These are phyloP conservation scores for Cladosporium oxysporum DNA, from an alignment of 2,329 filamentous ascomycete species.

Conservation along the genomic window DNA sequence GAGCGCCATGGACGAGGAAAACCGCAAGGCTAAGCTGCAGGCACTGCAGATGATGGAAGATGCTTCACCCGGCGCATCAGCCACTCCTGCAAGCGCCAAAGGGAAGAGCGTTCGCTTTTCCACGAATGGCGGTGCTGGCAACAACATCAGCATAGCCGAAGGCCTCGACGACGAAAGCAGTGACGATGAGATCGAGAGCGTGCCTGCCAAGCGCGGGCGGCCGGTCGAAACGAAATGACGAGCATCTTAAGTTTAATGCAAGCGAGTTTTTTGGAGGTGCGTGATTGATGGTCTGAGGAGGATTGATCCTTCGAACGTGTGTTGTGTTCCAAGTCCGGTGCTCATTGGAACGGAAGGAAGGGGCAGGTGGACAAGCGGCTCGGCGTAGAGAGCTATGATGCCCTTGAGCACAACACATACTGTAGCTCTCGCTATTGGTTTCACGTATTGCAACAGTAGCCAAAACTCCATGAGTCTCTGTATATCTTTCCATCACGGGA, in stretches of 20 bases:
- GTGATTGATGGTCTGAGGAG: not conserved
- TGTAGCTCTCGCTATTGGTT: not conserved
- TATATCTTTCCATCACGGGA: not conserved
- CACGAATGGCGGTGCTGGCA: not conserved
- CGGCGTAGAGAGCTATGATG: not conserved
- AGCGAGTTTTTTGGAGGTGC: not conserved
- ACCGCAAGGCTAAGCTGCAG: slow-evolving; percentile 39
- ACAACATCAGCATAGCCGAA: slow-evolving; percentile 14
- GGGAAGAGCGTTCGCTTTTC: slow-evolving; percentile 16
- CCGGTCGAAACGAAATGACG: not conserved
- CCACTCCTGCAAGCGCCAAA: not conserved
- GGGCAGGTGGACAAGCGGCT: not conserved
- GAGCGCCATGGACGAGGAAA: slow-evolving; percentile 31
- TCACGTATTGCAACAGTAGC: not conserved
- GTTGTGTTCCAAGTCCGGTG: not conserved
- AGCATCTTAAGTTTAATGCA: not conserved
- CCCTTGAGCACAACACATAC: not conserved
- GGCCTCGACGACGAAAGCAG: slow-evolving; percentile 18
- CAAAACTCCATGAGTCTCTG: not conserved
- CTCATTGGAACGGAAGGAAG: not conserved
- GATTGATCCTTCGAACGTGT: not conserved
- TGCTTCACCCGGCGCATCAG: slow-evolving; percentile 12
- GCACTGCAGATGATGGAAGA: slow-evolving; percentile 34
- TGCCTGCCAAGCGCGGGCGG: slow-evolving; percentile 16
- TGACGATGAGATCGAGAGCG: slow-evolving; percentile 20